Conservation (phyloP, 2,329 filamentous ascomycete genomes). For the Metarhizium robertsii region DNA sequence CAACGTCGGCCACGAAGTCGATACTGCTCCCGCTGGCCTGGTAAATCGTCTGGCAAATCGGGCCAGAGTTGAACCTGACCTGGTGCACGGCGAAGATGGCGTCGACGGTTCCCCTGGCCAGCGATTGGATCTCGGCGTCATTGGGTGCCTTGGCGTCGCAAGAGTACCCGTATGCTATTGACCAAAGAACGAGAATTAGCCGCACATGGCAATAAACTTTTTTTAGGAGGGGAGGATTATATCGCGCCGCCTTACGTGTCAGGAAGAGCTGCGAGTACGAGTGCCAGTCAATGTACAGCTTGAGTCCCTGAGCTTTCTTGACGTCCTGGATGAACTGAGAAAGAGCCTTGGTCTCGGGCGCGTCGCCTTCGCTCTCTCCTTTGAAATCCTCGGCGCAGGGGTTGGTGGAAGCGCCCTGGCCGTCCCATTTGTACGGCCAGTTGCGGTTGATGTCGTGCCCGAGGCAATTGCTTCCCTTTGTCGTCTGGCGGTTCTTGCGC, state of each 20-base stretch:
- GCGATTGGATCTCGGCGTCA: slow-evolving; percentile 35
- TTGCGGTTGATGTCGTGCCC: slow-evolving; percentile 52
- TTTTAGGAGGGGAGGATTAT: too few species aligned
- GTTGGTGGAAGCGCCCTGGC: slow-evolving; percentile 37
- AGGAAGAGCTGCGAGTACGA: slow-evolving; percentile 53
- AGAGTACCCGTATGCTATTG: slow-evolving; percentile 46
- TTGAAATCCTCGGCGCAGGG: slow-evolving; percentile 42
- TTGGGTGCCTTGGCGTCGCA: slow-evolving; percentile 38
- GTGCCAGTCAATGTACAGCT: slow-evolving; percentile 57
- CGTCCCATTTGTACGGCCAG: slow-evolving; percentile 47
- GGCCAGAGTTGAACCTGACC: slow-evolving; percentile 31
- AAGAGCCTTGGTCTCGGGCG: slow-evolving; percentile 43
- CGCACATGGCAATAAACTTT: background rate
- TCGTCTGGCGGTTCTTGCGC: slow-evolving; percentile 49
- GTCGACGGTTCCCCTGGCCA: slow-evolving; percentile 37
- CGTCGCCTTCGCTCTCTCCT: slow-evolving; percentile 32
- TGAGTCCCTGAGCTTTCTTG: slow-evolving; percentile 35
- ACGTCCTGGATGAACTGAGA: slow-evolving; percentile 23
- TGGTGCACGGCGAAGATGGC: slow-evolving; percentile 39
- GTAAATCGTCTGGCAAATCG: slow-evolving; percentile 54
- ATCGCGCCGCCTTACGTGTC: slow-evolving; percentile 43
- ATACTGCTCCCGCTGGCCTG: slow-evolving; percentile 38
- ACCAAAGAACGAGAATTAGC: slow-evolving; percentile 30
- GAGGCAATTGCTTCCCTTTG: slow-evolving; percentile 30
- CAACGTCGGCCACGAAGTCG: slow-evolving; percentile 35